Conservation (phyloP, 2,329 filamentous ascomycete genomes). For the Epichloe baconii region DNA sequence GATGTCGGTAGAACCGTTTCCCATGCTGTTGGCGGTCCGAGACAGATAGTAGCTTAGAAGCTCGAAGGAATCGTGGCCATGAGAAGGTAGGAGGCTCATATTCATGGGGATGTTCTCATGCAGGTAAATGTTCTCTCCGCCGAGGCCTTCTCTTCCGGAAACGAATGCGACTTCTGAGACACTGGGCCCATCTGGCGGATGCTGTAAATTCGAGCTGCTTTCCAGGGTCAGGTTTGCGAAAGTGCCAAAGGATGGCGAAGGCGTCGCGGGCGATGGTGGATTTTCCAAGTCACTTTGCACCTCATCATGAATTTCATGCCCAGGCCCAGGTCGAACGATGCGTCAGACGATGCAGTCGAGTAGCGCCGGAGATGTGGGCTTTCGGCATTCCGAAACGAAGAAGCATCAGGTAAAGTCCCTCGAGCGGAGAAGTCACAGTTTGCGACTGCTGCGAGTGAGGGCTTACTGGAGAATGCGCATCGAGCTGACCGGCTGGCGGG, state of each 20-base stretch:
- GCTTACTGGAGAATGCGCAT: background rate
- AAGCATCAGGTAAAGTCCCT: no score
- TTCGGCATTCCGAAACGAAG: background rate
- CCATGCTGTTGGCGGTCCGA: conserved; percentile 32
- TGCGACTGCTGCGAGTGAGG: background rate
- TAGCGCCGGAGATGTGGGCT: background rate
- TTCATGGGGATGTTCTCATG: conserved; percentile 12
- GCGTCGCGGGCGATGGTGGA: background rate
- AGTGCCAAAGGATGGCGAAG: background rate
- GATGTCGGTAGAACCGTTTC: conserved; percentile 30
- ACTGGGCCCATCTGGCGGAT: background rate
- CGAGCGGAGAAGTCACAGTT: background rate
- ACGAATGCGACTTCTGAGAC: background rate
- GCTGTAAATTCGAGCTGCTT: background rate
- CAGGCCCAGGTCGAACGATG: background rate
- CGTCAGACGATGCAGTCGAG: background rate
- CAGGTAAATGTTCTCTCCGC: background rate
- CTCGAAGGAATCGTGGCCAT: conserved; percentile 26
- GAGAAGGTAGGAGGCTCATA: conserved; percentile 17
- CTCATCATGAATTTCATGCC: background rate
- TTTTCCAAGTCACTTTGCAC: background rate
- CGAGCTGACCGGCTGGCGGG: background rate
- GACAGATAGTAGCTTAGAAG: conserved; percentile 31
- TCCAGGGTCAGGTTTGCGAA: background rate
- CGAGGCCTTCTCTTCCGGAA: conserved; percentile 3